These are phyloP conservation scores for Sicyos edulis DNA, from an alignment of 306 rosid genomes.

Conservation along the genomic window DNA sequence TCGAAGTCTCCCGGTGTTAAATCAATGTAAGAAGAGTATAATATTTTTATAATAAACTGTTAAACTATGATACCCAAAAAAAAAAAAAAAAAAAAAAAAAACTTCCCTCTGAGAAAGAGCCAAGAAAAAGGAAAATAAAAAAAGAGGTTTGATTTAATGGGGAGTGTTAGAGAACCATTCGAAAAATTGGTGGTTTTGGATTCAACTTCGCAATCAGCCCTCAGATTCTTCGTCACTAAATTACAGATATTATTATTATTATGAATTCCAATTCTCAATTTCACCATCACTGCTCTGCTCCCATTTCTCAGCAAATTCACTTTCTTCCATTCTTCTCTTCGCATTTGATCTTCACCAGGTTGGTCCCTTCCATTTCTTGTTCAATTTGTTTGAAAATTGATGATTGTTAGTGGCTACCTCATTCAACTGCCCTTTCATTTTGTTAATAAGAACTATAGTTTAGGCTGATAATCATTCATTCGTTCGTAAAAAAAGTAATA, in stretches of 20 bases:
- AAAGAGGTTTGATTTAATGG: no score
- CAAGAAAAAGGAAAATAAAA: no score
- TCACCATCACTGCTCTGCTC: not conserved
- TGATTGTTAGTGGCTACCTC: not conserved
- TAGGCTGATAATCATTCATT: not conserved
- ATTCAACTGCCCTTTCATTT: not conserved
- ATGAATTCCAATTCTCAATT: not conserved
- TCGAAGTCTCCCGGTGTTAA: no score
- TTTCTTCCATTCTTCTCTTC: not conserved
- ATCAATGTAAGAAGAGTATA: no score
- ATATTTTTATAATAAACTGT: no score
- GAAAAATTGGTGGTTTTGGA: slow-evolving; percentile 22
- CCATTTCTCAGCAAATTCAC: slow-evolving; percentile 4
- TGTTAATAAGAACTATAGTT: not conserved
- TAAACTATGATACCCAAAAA: no score
- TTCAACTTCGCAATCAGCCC: not conserved
- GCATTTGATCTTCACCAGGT: slow-evolving; percentile 14
- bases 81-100: no score
- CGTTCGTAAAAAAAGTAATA: not conserved
- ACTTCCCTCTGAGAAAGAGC: no score
- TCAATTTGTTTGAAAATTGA: not conserved
- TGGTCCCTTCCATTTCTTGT: slow-evolving; percentile 17
- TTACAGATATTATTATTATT: not conserved
- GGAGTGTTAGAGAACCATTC: slow-evolving; percentile 16
- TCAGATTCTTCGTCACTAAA: not conserved